A percentile compares a stretch with the other conserved stretches of the same genome.
These are phyloP conservation scores for Blumeriella jaapii DNA, from an alignment of 2,329 filamentous ascomycete species.

Conservation along the genomic window DNA sequence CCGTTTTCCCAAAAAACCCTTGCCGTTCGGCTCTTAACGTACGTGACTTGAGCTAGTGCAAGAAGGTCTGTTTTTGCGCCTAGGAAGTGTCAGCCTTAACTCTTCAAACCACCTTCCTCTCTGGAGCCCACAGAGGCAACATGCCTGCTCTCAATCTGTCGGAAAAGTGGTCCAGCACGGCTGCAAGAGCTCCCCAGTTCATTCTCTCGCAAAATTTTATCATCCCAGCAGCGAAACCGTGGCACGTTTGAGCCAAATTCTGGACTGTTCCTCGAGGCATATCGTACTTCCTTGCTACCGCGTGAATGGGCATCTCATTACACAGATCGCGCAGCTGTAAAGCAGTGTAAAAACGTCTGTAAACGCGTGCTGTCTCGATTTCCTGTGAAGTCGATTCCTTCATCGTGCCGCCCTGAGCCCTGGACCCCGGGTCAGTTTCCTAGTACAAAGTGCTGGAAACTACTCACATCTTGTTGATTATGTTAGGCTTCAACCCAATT, in stretches of 20 bases:
- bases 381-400: constrained; percentile 52
- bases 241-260: constrained; percentile 60
- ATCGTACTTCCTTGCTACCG: constrained; percentile 59
- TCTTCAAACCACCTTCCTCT: neutral
- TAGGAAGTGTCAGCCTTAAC: constrained; percentile 1
- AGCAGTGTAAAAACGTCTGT: constrained; percentile 62
- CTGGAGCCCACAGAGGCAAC: constrained; percentile 1
- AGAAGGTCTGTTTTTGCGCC: constrained; percentile 61
- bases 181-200: constrained; percentile 62
- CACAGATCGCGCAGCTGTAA: constrained; percentile 70
- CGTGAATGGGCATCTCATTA: constrained; percentile 61
- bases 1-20: constrained; percentile 67
- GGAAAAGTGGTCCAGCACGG: constrained; percentile 63
- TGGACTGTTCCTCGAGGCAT: constrained; percentile 61
- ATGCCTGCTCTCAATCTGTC: constrained; percentile 53
- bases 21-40: constrained; percentile 67
- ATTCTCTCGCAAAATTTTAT: constrained; percentile 70
- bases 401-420: constrained; percentile 54
- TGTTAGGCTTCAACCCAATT: constrained; percentile 55
- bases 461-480: constrained; percentile 54
- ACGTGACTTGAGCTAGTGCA: constrained; percentile 59
- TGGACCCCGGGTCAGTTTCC: constrained; percentile 24
- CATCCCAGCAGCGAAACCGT: constrained; percentile 69
- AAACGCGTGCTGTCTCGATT: constrained; percentile 48
- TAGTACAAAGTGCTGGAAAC: neutral